phyloP scores from a whole-genome alignment of 2,329 filamentous ascomycete species.

The Pseudocercospora pini-densiflorae region DNA sequence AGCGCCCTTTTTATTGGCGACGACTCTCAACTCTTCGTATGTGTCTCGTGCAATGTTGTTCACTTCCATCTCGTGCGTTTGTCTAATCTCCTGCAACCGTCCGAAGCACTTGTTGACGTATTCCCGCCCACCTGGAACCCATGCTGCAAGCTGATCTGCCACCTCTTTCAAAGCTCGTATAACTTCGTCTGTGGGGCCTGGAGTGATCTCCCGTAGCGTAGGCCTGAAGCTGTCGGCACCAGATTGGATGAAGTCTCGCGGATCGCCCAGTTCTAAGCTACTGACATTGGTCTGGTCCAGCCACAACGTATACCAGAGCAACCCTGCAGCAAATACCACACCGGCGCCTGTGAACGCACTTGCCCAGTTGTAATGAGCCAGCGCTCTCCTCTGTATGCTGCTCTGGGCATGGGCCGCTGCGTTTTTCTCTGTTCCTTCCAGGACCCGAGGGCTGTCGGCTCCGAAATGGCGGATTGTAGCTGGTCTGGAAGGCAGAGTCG shows the following conservation, averaged over 20 bases:
- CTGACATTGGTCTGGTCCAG: background rate
- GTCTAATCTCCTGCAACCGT: conserved; percentile 68
- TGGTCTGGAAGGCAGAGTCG: background rate
- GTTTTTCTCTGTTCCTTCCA: background rate
- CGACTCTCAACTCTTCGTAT: conserved; percentile 67
- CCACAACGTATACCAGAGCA: background rate
- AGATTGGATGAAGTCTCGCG: conserved; percentile 43
- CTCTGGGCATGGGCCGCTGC: background rate
- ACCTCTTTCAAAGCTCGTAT: conserved; percentile 68
- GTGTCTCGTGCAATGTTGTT: conserved; percentile 69
- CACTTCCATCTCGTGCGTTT: conserved; percentile 71
- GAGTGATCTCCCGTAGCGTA: conserved; percentile 57
- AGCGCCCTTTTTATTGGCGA: conserved; percentile 61
- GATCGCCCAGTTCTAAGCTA: background rate
- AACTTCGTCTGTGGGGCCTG: conserved; percentile 66
- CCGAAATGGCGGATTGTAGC: background rate
- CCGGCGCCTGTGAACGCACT: background rate
- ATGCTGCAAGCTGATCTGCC: conserved; percentile 69
- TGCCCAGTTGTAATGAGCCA: background rate
- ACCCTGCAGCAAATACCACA: background rate
- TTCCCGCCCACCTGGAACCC: conserved; percentile 70
- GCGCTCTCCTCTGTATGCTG: background rate
- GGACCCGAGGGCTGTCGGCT: background rate
- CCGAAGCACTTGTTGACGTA: conserved; percentile 73
- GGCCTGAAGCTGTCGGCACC: conserved; percentile 59